Conservation (phyloP, 2,329 filamentous ascomycete species). For the Catunica adiposa region DNA sequence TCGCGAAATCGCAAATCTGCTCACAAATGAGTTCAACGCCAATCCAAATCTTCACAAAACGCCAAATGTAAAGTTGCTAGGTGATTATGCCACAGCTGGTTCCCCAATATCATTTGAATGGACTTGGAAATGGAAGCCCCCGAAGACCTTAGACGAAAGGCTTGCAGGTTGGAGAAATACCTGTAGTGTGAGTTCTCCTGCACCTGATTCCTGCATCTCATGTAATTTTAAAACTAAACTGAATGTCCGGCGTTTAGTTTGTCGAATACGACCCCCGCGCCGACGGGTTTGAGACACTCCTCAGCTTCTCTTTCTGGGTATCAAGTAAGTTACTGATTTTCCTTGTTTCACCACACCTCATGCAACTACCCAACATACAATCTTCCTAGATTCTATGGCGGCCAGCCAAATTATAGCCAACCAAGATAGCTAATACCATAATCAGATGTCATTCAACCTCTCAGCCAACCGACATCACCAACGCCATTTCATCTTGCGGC, state of each 20-base stretch:
- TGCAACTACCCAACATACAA: background rate
- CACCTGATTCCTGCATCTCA: background rate
- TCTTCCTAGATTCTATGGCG: background rate
- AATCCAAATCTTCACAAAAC: conserved; percentile 97
- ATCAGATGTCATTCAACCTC: conserved; percentile 27
- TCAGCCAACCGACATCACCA: conserved; percentile 46
- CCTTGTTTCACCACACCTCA: background rate
- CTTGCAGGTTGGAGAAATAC: conserved; percentile 90
- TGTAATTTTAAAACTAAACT: background rate
- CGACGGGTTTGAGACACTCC: conserved; percentile 73
- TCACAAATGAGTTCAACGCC: conserved; percentile 89
- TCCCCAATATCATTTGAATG: conserved; percentile 76
- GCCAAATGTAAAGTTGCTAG: conserved; percentile 86
- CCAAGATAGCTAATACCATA: background rate
- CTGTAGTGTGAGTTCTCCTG: conserved; percentile 53
- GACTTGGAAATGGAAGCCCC: conserved; percentile 94
- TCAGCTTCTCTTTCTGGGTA: conserved; percentile 91
- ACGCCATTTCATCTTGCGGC: conserved; percentile 57
- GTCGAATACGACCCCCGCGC: conserved; percentile 92
- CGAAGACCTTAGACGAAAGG: conserved; percentile 62
- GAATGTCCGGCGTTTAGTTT: conserved; percentile 39
- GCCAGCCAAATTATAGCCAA: background rate
- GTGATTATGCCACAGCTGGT: conserved; percentile 75
- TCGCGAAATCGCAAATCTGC: conserved; percentile 79
- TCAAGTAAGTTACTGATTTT: conserved; percentile 40